These are phyloP conservation scores for Talaromyces liani DNA, from an alignment of 495 filamentous ascomycete species.

Conservation along the genomic window DNA sequence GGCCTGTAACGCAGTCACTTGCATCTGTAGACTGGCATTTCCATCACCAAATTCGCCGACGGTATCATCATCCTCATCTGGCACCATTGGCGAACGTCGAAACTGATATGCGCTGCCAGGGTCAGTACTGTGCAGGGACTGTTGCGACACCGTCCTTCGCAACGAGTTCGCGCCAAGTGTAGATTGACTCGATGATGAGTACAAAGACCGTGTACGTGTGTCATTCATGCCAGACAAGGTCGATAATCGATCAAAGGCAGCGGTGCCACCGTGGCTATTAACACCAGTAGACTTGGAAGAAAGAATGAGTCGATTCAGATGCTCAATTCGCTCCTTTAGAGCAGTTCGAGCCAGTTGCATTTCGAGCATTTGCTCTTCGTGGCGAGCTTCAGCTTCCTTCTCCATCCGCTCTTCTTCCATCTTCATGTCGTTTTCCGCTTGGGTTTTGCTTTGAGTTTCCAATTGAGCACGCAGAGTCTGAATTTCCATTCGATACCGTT, in stretches of 20 bases:
- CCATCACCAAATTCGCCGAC: constrained; percentile 81
- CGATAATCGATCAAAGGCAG: constrained; percentile 62
- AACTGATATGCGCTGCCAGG: constrained; percentile 30
- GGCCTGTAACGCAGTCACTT: constrained; percentile 83
- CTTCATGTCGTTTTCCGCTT: constrained; percentile 59
- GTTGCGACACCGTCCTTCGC: constrained; percentile 58
- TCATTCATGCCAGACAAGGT: constrained; percentile 48
- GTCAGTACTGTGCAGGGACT: constrained; percentile 44
- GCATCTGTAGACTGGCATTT: constrained; percentile 68
- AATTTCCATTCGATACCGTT: constrained; percentile 94
- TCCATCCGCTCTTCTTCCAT: constrained; percentile 67
- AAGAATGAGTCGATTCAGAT: constrained; percentile 90
- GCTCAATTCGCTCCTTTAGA: constrained; percentile 93
- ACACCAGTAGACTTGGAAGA: constrained; percentile 94
- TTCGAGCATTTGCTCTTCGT: constrained; percentile 95
- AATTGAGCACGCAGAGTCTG: constrained; percentile 72
- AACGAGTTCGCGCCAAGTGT: constrained; percentile 49
- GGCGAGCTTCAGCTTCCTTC: constrained; percentile 72
- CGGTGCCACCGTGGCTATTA: constrained; percentile 64
- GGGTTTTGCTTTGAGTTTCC: constrained; percentile 64
- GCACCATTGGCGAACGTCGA: constrained; percentile 26
- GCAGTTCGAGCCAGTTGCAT: constrained; percentile 96
- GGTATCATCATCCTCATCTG: constrained; percentile 63
- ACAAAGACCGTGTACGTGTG: constrained; percentile 47
- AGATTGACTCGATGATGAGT: constrained; percentile 70